Conservation (phyloP, 768 basidiomycete genomes). For the Amylocystis lapponica region DNA sequence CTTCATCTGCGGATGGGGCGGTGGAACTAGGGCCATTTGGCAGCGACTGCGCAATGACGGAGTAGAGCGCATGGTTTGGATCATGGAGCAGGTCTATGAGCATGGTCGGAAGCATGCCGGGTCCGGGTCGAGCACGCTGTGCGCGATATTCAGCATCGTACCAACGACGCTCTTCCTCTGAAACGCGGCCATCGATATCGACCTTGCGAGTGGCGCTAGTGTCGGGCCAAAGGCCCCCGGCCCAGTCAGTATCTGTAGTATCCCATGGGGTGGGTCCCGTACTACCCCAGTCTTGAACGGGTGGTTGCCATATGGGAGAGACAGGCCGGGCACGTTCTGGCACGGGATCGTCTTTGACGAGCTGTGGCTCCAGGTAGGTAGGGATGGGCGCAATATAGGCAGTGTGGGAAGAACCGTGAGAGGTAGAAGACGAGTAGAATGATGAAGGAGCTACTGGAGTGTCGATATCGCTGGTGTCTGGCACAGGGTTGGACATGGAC, state of each 20-base stretch:
- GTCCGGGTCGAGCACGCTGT: slow-evolving; percentile 51
- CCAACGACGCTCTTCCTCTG: slow-evolving; percentile 61
- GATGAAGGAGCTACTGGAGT: no score
- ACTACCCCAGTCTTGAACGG: slow-evolving; percentile 11
- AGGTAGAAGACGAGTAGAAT: no score
- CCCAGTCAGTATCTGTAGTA: slow-evolving; percentile 1
- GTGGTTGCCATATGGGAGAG: no score
- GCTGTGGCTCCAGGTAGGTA: slow-evolving; percentile 26
- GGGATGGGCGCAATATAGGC: slow-evolving; percentile 24
- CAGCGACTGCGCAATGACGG: slow-evolving; percentile 40
- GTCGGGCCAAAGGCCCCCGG: slow-evolving; percentile 8
- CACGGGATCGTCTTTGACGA: slow-evolving; percentile 17
- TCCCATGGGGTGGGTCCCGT: slow-evolving; percentile 4
- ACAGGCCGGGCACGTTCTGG: no score
- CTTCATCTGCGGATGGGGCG: slow-evolving; percentile 55
- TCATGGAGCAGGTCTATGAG: slow-evolving; percentile 66
- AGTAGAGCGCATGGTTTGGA: slow-evolving; percentile 66
- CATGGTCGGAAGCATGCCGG: slow-evolving; percentile 63
- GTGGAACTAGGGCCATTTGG: slow-evolving; percentile 19
- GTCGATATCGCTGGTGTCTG: no score
- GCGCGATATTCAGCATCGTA: slow-evolving; percentile 52
- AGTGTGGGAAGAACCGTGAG: slow-evolving; percentile 33
- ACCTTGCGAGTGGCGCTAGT: slow-evolving; percentile 15
- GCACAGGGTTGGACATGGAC: no score
- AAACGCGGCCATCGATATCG: slow-evolving; percentile 55